These are phyloP conservation scores for Aspergillus novoparasiticus DNA, from an alignment of 2,329 filamentous ascomycete species.

Conservation along the genomic window DNA sequence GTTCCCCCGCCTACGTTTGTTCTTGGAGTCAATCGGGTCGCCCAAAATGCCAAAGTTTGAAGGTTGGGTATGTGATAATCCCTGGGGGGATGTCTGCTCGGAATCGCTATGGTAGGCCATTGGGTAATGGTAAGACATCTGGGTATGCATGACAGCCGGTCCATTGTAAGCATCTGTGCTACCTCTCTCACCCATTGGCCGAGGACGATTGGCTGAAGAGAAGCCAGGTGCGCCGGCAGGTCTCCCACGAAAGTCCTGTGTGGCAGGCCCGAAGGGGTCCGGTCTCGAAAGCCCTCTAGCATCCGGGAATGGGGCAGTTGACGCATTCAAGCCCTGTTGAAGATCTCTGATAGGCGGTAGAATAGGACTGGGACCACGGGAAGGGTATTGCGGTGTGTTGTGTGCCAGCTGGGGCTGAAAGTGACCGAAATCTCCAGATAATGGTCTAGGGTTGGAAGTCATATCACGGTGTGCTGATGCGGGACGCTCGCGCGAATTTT, in stretches of 20 bases:
- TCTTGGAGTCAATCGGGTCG: conserved; percentile 41
- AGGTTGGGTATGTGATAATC: conserved; percentile 33
- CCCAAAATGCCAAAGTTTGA: conserved; percentile 43
- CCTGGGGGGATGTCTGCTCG: conserved; percentile 35
- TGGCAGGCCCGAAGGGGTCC: conserved; percentile 20
- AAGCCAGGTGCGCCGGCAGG: conserved; percentile 12
- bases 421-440: conserved; percentile 28
- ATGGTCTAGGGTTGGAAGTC: conserved; percentile 32
- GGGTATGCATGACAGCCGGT: conserved; percentile 29
- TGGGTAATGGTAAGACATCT: conserved; percentile 32
- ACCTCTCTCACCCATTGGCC: conserved; percentile 28
- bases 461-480: conserved; percentile 33
- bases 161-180: conserved; percentile 26
- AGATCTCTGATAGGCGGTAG: conserved; percentile 42
- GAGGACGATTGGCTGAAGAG: conserved; percentile 18
- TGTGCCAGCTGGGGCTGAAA: conserved; percentile 20
- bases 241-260: conserved; percentile 29
- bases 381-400: conserved; percentile 19
- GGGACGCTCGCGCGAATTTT: conserved; percentile 33
- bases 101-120: conserved; percentile 34
- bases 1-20: conserved; percentile 71
- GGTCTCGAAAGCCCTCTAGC: conserved; percentile 28
- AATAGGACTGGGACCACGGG: conserved; percentile 39
- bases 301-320: conserved; percentile 30
- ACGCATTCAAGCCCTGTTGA: conserved; percentile 26